phyloP scores from a whole-genome alignment of 495 filamentous ascomycete species.

The Annulohypoxylon stygium region DNA sequence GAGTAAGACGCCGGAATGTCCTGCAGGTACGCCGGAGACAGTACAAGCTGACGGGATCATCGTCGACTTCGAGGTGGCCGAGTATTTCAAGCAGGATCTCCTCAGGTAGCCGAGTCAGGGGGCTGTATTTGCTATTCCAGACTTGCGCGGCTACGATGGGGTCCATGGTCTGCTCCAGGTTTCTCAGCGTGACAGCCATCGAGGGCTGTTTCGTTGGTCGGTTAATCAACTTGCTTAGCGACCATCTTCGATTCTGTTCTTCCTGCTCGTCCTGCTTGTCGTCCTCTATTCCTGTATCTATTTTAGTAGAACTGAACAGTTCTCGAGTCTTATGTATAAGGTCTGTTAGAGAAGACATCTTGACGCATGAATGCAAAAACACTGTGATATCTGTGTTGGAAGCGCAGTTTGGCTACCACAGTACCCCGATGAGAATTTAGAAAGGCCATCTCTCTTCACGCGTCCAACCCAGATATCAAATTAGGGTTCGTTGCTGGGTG shows the following conservation, averaged over 20 bases:
- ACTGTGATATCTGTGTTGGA: not conserved
- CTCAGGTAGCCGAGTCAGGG: constrained; percentile 31
- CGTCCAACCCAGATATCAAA: not conserved
- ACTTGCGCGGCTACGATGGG: constrained; percentile 15
- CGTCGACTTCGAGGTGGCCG: not conserved
- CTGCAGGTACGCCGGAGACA: constrained; percentile 18
- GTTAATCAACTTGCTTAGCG: too few relatives aligned
- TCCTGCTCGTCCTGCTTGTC: not conserved
- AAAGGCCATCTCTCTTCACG: not conserved
- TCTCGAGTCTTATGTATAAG: not conserved
- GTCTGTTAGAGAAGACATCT: not conserved
- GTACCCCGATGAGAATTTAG: not conserved
- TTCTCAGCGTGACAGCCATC: constrained; percentile 3
- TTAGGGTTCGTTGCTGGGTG: not conserved
- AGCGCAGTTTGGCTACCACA: not conserved
- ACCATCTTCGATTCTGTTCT: not conserved
- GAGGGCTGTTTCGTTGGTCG: not conserved
- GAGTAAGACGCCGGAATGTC: constrained; percentile 14
- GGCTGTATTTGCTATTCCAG: constrained; percentile 19
- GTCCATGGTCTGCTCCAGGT: constrained; percentile 15
- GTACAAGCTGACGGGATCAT: constrained; percentile 8
- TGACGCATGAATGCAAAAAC: not conserved
- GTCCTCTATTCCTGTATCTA: not conserved
- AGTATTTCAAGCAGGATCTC: constrained; percentile 28
- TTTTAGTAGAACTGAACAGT: not conserved